Base-by-base conservation (phyloP, 2,329 filamentous ascomycete genomes). In the Aspergillus nomiae region DNA sequence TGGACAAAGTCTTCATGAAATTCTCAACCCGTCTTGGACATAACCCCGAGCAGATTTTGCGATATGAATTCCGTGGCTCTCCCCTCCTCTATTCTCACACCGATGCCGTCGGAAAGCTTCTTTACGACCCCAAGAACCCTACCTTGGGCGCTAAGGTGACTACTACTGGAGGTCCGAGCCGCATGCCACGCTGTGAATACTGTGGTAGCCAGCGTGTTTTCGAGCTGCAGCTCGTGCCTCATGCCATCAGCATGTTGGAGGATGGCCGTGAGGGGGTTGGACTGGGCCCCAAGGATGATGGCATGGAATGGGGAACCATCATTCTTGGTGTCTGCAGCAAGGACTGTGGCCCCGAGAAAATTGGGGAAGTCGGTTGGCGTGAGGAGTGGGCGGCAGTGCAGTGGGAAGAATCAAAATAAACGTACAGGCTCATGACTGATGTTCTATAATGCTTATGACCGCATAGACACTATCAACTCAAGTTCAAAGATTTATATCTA, bases 381-480 rank as follows among this genome's bases (percentile, higher is more conserved):
- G 95, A 98, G 82, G 95, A 99, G 79, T 99, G 95, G 94, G 89
- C 87, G n/a, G 95, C 94, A 8, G 95, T 98, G 67, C 95, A 99
- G 78, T 99, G 94, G 95, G 95, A 99, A 79, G 94, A 97, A 78
- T 53, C 61, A 14, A 66, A 70, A 62, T 68, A 66, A 53, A 60
- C 12, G 32, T 8, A 36, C 4, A 50, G 26, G 10, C 41, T 59
- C 43, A 60, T 64, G 51, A 61, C 32, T 65, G 59, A 62, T 54
- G 59, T n/a, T 57, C 10, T 56, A 59, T 67, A 58, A 69, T 63
- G 63, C 66, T 69, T 61, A 69, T 67, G 65, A 67, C 59, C 21
- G 51, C 38, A 59, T 59, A 66, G 54, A 61, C 32, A 56, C 21
- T n/a, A 32, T 51, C 28, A 9, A 51, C 28, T 11, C 41, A 16